phyloP scores from a whole-genome alignment of 164 flowering plant species.

The Paratinospora sagittata region DNA sequence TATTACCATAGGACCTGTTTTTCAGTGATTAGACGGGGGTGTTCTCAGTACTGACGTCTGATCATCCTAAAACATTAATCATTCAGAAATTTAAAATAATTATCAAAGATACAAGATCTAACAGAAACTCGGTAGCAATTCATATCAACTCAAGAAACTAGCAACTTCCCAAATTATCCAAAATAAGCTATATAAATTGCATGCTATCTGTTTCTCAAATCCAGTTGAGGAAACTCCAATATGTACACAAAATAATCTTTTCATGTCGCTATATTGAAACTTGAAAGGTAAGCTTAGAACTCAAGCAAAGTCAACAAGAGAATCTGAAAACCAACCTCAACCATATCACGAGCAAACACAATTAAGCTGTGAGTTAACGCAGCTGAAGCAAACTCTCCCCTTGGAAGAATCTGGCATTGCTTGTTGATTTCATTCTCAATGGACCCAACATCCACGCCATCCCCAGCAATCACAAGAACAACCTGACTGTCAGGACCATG shows the following conservation, averaged over 20 bases:
- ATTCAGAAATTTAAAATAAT: neutral
- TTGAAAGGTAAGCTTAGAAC: too few relatives aligned
- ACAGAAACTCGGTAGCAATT: neutral
- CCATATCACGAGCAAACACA: slow-evolving; percentile 78
- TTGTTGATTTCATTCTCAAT: slow-evolving; percentile 68
- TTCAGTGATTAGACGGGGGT: too few relatives aligned
- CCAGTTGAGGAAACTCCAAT: neutral
- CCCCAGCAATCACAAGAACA: slow-evolving; percentile 89
- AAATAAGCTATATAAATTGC: neutral
- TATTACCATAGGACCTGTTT: too few relatives aligned
- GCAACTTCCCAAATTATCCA: neutral
- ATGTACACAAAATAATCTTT: neutral
- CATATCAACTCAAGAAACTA: neutral
- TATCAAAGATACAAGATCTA: neutral
- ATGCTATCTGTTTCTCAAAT: too few relatives aligned
- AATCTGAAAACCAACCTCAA: slow-evolving; percentile 53
- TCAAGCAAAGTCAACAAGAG: neutral
- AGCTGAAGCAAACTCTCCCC: slow-evolving; percentile 76
- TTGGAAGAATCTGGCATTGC: slow-evolving; percentile 81
- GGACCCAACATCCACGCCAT: slow-evolving; percentile 58
- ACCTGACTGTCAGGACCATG: slow-evolving; percentile 99
- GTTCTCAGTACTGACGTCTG: too few relatives aligned
- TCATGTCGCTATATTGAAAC: neutral
- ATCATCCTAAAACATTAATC: too few relatives aligned
- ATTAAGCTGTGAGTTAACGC: slow-evolving; percentile 83